Conservation (phyloP, 192 early-diverging fungal genomes). For the Jimgerdemannia flammicorona region DNA sequence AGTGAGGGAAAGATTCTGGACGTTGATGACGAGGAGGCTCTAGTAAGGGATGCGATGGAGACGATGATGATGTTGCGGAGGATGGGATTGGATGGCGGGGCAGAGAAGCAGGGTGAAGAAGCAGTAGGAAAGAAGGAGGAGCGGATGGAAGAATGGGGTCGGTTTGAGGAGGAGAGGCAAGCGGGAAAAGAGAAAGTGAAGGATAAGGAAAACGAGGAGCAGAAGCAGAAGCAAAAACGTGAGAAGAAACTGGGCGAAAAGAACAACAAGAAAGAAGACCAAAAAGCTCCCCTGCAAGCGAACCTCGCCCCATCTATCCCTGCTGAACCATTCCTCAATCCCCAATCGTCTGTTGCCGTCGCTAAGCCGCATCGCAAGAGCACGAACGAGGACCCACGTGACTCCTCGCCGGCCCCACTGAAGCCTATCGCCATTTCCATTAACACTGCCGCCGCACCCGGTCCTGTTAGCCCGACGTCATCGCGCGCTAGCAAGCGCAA, state of each 20-base stretch:
- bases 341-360: too few species aligned
- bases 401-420: too few species aligned
- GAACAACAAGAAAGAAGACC: constrained; percentile 12
- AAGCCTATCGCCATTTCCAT: too few species aligned
- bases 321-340: too few species aligned
- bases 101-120: background rate
- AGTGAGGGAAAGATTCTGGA: constrained; percentile 13
- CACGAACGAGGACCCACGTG: too few species aligned
- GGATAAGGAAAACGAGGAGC: background rate
- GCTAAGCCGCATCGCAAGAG: too few species aligned
- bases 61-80: constrained; percentile 37
- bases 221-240: constrained; percentile 5
- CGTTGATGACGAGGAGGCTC: constrained; percentile 15
- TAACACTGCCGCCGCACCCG: too few species aligned
- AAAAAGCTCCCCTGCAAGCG: too few species aligned
- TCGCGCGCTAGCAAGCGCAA: background rate
- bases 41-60: constrained; percentile 21
- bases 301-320: too few species aligned
- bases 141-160: background rate
- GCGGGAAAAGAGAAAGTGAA: constrained; percentile 9
- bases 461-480: background rate
- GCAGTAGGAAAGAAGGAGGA: background rate
- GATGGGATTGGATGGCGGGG: constrained; percentile 18
- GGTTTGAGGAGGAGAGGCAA: constrained; percentile 12
- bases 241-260: constrained; percentile 4